Conservation (phyloP, 495 filamentous ascomycete genomes). For the Penicillium egyptiacum region DNA sequence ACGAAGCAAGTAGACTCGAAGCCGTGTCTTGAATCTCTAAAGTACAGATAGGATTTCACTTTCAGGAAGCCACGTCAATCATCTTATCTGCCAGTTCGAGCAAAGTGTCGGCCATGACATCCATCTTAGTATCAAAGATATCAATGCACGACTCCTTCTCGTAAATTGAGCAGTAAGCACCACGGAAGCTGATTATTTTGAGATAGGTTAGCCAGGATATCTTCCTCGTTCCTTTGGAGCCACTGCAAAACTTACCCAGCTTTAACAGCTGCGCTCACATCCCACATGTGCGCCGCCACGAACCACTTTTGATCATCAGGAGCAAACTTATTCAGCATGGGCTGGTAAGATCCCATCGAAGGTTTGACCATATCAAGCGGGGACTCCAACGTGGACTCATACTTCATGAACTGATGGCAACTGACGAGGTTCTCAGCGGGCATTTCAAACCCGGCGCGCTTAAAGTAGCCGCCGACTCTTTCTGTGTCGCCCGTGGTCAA, state of each 20-base stretch:
- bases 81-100: conserved; percentile 32
- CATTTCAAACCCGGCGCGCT: conserved; percentile 35
- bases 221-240: background rate
- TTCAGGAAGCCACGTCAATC: conserved; percentile 13
- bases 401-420: conserved; percentile 19
- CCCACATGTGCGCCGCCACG: conserved; percentile 45
- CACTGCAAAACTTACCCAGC: conserved; percentile 19
- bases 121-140: conserved; percentile 25
- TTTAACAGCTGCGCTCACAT: conserved; percentile 35
- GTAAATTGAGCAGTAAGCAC: conserved; percentile 34
- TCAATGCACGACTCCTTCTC: conserved; percentile 34
- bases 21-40: background rate
- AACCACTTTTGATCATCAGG: conserved; percentile 29
- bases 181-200: conserved; percentile 12
- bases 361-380: conserved; percentile 34
- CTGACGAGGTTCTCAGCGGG: conserved; percentile 41
- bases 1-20: background rate
- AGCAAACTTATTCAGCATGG: conserved; percentile 21
- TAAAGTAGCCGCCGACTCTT: conserved; percentile 43
- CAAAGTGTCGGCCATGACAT: conserved; percentile 27
- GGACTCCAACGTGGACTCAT: conserved; percentile 14
- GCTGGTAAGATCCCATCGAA: conserved; percentile 31
- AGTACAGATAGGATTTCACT: background rate
- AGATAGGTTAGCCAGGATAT: background rate
- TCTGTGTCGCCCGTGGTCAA: conserved; percentile 41